These are phyloP conservation scores for Podila verticillata DNA, from an alignment of 192 early-diverging fungal species.

Conservation along the genomic window DNA sequence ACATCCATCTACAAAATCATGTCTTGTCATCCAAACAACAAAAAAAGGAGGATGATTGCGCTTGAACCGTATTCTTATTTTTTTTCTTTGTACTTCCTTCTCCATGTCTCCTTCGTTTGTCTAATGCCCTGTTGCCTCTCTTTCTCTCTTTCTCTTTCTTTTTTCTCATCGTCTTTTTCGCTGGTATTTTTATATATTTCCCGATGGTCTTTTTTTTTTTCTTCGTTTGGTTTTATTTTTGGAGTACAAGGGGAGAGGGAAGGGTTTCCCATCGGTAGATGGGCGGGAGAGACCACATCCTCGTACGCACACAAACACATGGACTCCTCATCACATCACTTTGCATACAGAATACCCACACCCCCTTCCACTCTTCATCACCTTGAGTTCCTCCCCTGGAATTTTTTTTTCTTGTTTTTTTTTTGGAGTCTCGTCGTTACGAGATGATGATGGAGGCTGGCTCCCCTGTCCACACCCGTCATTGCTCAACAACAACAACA, in stretches of 20 bases:
- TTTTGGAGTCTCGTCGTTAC: too few relatives aligned
- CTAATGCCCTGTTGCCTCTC: not conserved
- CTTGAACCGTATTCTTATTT: slow-evolving; percentile 9
- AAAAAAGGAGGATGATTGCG: not conserved
- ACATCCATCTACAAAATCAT: not conserved
- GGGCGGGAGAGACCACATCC: too few relatives aligned
- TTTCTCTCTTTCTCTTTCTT: not conserved
- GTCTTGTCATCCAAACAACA: not conserved
- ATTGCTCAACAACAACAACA: too few relatives aligned
- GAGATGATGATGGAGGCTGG: too few relatives aligned
- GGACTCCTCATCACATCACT: too few relatives aligned
- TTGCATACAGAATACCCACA: too few relatives aligned
- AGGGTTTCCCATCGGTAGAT: too few relatives aligned
- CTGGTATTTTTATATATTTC: not conserved
- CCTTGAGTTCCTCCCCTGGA: too few relatives aligned
- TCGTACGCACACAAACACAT: too few relatives aligned
- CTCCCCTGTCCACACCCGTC: too few relatives aligned
- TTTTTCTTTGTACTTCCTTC: not conserved
- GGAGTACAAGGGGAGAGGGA: not conserved
- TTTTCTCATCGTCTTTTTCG: not conserved
- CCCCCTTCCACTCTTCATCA: too few relatives aligned
- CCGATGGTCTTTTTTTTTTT: not conserved
- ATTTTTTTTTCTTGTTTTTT: too few relatives aligned
- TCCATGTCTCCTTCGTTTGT: not conserved
- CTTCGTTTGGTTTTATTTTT: not conserved